These are phyloP conservation scores for Ochromonas danica DNA, from an alignment of 108 stramenopile genomes.

Conservation along the genomic window DNA sequence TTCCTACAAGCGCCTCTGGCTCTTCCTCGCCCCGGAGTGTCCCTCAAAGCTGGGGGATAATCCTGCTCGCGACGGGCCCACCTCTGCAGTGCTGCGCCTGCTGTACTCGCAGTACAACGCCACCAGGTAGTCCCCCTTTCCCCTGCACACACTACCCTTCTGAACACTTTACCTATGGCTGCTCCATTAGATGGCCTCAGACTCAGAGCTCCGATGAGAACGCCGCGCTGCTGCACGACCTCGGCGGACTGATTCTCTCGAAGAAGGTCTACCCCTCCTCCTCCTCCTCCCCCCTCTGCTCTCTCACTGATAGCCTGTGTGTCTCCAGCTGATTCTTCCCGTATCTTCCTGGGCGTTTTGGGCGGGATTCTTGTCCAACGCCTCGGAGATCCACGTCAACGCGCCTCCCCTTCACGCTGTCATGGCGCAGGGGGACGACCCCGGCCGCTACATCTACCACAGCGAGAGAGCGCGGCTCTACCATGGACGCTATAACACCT, in stretches of 20 bases:
- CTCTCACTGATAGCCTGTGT: no score
- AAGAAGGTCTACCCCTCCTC: slow-evolving; percentile 8
- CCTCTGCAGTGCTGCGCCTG: background rate
- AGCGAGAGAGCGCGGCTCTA: background rate
- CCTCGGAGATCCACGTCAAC: slow-evolving; percentile 31
- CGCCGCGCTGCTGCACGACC: slow-evolving; percentile 8
- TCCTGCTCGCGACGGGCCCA: background rate
- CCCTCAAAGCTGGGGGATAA: background rate
- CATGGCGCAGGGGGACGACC: background rate
- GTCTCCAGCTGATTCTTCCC: background rate
- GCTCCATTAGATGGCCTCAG: slow-evolving; percentile 3
- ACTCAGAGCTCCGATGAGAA: background rate
- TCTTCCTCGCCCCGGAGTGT: slow-evolving; percentile 8
- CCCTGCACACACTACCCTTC: background rate
- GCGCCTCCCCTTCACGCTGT: slow-evolving; percentile 6
- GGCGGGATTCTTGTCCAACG: slow-evolving; percentile 31
- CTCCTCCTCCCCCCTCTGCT: no score
- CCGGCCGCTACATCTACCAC: slow-evolving; percentile 2
- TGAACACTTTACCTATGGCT: no score
- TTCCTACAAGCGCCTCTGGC: background rate
- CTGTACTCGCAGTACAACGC: background rate
- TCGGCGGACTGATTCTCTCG: background rate
- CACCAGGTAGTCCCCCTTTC: background rate
- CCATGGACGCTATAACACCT: slow-evolving; percentile 16
- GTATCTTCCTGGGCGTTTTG: slow-evolving; percentile 26